A percentile compares a stretch with the other conserved stretches of the same genome.
phyloP scores from a whole-genome alignment of 495 filamentous ascomycete genomes.

The Parathielavia hyrcaniae region DNA sequence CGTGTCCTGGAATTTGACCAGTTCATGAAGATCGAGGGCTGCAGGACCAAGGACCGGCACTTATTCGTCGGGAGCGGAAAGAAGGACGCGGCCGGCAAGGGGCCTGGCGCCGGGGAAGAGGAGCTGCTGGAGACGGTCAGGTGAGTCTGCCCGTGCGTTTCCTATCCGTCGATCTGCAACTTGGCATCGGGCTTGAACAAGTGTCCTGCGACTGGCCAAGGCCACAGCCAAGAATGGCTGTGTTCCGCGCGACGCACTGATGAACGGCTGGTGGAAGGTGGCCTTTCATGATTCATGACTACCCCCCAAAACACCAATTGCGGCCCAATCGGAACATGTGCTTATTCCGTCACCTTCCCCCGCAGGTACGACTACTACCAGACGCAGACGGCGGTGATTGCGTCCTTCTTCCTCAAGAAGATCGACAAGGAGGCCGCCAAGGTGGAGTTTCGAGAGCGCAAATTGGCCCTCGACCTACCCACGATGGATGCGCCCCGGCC shows the following conservation, averaged over 20 bases:
- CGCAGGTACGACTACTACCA: constrained; percentile 90
- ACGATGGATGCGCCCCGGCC: constrained; percentile 62
- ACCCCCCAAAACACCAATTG: constrained; percentile 10
- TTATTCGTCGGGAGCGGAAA: constrained; percentile 79
- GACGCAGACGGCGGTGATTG: constrained; percentile 75
- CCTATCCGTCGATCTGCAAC: neutral
- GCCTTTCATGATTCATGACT: constrained; percentile 13
- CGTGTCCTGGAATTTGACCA: constrained; percentile 95
- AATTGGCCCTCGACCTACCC: constrained; percentile 67
- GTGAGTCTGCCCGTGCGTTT: constrained; percentile 36
- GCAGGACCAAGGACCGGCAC: constrained; percentile 72
- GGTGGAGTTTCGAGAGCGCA: constrained; percentile 55
- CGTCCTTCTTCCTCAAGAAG: constrained; percentile 93
- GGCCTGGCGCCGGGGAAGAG: constrained; percentile 40
- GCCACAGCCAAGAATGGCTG: constrained; percentile 30
- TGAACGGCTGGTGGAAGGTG: constrained; percentile 7
- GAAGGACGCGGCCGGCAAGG: constrained; percentile 42
- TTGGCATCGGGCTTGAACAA: constrained; percentile 10
- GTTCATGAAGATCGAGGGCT: constrained; percentile 92
- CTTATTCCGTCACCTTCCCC: constrained; percentile 9
- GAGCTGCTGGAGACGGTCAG: constrained; percentile 63
- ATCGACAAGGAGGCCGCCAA: constrained; percentile 74
- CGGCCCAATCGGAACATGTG: constrained; percentile 16
- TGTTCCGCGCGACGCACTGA: constrained; percentile 20
- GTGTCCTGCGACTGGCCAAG: constrained; percentile 26